Evolutionary conservation across 306 rosid species (phyloP).

Genomic region (Prunus padus): DNA sequence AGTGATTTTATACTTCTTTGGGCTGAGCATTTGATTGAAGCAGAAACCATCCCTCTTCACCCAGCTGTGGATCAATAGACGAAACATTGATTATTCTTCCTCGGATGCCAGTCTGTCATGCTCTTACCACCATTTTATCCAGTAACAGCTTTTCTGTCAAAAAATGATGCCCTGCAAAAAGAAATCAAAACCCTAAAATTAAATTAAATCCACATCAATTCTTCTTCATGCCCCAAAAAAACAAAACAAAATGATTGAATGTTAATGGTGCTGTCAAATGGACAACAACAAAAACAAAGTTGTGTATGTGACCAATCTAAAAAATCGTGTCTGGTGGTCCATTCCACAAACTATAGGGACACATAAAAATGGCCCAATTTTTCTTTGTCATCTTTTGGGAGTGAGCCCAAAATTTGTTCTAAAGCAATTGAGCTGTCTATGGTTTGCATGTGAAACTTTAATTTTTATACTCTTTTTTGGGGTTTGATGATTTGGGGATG

Average conservation of each 20-base stretch:
- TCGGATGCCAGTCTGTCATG: conserved; percentile 72
- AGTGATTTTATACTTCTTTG: conserved; percentile 49
- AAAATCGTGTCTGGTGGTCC: background rate
- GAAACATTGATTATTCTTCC: conserved; percentile 90
- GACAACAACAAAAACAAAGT: background rate
- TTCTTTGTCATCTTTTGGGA: background rate
- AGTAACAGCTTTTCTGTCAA: conserved; percentile 77
- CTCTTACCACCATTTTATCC: conserved; percentile 82
- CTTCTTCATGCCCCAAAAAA: background rate
- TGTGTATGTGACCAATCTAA: background rate
- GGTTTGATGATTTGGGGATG: too few relatives aligned
- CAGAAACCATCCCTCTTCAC: conserved; percentile 61
- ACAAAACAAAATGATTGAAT: too few relatives aligned
- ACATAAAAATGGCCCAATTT: background rate
- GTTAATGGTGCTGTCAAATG: too few relatives aligned
- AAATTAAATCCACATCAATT: background rate
- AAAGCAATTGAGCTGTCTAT: background rate
- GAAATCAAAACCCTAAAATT: background rate
- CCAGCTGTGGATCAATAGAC: conserved; percentile 81
- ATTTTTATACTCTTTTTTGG: too few relatives aligned
- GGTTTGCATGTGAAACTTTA: background rate
- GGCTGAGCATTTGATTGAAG: conserved; percentile 67
- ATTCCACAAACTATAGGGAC: background rate
- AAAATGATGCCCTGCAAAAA: conserved; percentile 73
- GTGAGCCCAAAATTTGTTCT: background rate